Conservation (phyloP, 1,139 yeast species). For the Zygoascus sp. region DNA sequence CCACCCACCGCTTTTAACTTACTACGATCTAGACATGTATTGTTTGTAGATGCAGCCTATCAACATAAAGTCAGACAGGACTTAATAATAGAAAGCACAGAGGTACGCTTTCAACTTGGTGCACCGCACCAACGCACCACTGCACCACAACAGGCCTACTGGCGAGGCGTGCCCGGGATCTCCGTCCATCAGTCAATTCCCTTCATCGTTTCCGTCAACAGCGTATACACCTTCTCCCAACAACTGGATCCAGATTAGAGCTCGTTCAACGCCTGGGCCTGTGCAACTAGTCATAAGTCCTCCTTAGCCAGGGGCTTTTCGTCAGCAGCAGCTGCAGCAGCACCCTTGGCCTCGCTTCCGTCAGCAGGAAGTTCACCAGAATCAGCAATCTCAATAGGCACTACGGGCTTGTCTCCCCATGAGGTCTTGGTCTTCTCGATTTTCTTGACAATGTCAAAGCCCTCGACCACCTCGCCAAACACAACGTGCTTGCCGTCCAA, state of each 20-base stretch:
- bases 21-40: no score
- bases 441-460: slow-evolving; percentile 68
- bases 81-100: not conserved
- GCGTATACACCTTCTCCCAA: no score
- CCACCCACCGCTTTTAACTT: no score
- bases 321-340: slow-evolving; percentile 13
- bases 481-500: slow-evolving; percentile 95
- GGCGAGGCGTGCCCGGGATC: no score
- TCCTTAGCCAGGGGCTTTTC: slow-evolving; percentile 16
- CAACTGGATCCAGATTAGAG: no score
- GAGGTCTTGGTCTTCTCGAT: slow-evolving; percentile 72
- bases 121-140: not conserved
- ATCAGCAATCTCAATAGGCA: slow-evolving; percentile 65
- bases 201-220: no score
- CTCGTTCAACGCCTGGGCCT: slow-evolving; percentile 17
- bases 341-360: slow-evolving; percentile 12
- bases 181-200: no score
- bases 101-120: no score
- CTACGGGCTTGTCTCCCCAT: slow-evolving; percentile 66
- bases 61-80: not conserved
- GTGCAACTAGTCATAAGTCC: slow-evolving; percentile 21
- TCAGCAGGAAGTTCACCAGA: slow-evolving; percentile 60
- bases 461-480: slow-evolving; percentile 89
- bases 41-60: no score
- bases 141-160: not conserved